Conservation (phyloP, 352 stramenopile species). For the Lagenidium giganteum region DNA sequence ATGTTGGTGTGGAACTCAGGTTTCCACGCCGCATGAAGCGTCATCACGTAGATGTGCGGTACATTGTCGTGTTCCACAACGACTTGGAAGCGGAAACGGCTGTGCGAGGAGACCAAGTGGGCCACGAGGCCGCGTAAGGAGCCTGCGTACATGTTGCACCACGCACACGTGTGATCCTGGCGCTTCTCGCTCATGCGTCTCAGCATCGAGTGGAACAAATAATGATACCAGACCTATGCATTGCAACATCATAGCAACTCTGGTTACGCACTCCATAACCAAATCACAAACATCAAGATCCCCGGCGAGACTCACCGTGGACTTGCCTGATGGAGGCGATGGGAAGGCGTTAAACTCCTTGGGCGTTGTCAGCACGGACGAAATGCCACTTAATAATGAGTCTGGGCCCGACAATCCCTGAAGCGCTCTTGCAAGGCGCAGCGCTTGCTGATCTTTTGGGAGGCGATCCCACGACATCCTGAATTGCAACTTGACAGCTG, state of each 20-base stretch:
- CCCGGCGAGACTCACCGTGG: conserved; percentile 7
- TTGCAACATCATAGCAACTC: too few species aligned
- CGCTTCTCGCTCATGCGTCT: conserved; percentile 79
- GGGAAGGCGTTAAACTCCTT: conserved; percentile 26
- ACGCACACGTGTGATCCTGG: conserved; percentile 75
- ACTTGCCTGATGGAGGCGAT: conserved; percentile 18
- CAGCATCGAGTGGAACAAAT: conserved; percentile 77
- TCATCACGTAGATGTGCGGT: conserved; percentile 81
- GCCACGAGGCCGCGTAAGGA: conserved; percentile 66
- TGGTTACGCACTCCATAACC: too few species aligned
- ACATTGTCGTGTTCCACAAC: conserved; percentile 72
- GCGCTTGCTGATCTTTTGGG: conserved; percentile 25
- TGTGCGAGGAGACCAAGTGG: conserved; percentile 75
- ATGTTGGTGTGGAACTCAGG: conserved; percentile 15
- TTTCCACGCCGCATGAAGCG: conserved; percentile 22
- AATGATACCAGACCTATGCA: conserved; percentile 82
- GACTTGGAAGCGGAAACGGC: conserved; percentile 75
- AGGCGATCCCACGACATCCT: conserved; percentile 37
- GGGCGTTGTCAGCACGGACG: conserved; percentile 29
- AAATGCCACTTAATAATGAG: too few species aligned
- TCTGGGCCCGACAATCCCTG: too few species aligned
- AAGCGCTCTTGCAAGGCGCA: too few species aligned
- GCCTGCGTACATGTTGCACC: conserved; percentile 79
- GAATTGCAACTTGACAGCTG: conserved; percentile 58
- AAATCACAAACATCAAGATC: too few species aligned